These are phyloP conservation scores for Cyberlindnera samutprakarnensis DNA, from an alignment of 805 yeast species.

Conservation along the genomic window DNA sequence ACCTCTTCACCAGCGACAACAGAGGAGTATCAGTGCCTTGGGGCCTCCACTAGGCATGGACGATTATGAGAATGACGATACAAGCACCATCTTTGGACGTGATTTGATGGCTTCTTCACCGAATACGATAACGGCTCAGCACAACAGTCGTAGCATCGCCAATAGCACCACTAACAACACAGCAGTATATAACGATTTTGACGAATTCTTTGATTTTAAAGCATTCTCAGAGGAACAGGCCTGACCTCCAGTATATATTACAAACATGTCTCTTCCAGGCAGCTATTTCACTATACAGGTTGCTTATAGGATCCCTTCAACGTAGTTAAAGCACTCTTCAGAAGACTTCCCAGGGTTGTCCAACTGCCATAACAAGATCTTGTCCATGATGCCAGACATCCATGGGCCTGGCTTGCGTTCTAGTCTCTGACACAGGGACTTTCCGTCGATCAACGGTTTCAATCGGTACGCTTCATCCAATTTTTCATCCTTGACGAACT, in stretches of 20 bases:
- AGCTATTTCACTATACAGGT: neutral
- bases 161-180: too few species aligned
- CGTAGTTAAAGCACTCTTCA: slow-evolving; percentile 46
- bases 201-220: slow-evolving; percentile 19
- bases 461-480: slow-evolving; percentile 32
- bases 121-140: too few species aligned
- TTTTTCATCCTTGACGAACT: slow-evolving; percentile 8
- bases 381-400: slow-evolving; percentile 53
- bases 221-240: slow-evolving; percentile 15
- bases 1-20: slow-evolving; percentile 6
- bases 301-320: slow-evolving; percentile 18
- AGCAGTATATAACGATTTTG: slow-evolving; percentile 7
- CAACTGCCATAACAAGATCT: slow-evolving; percentile 67
- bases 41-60: slow-evolving; percentile 18
- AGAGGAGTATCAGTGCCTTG: slow-evolving; percentile 14
- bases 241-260: slow-evolving; percentile 1
- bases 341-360: slow-evolving; percentile 53
- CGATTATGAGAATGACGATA: neutral
- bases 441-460: slow-evolving; percentile 74
- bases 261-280: too few species aligned
- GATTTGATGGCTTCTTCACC: neutral
- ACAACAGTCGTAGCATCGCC: too few species aligned
- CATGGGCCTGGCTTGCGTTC: slow-evolving; percentile 78
- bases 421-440: slow-evolving; percentile 44
- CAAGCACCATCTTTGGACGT: neutral